Base-by-base conservation (phyloP, 306 rosid genomes). In the Glycine soja region DNA sequence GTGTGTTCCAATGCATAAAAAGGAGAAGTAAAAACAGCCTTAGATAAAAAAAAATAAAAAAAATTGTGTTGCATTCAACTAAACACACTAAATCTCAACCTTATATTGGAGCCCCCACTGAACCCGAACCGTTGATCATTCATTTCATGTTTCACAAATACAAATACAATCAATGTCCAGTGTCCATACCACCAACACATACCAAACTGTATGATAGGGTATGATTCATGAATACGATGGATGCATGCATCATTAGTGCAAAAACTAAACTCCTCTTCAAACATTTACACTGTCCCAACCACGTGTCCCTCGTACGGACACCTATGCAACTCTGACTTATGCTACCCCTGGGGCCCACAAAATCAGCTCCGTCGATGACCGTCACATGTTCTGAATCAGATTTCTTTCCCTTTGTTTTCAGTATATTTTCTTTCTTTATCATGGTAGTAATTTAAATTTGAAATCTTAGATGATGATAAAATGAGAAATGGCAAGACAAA, bases 341-440 rank as follows among this genome's bases (percentile, higher is more conserved):
- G 70, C 7, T 53, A 54, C 74, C 24, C 24, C 3, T 43, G 3
- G 85, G 70, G 0, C 70, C 80, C 80, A 81, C 80, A 74, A 65
- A 75, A 81, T 75, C 81, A 75, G 54, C 71, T 67, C 58, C 79
- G 40, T 52, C 68, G 19, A 68, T 67, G 64, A 36, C n/a, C 34
- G 0, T 67, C 85, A 56, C 81, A 75, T 74, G 84, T 40, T 64
- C 2, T 40, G 6, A 48, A 59, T 34, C 47, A 63, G 19, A 38
- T 1, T 4, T 6, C 46, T 0, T 32, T 10, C 1, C 3, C 40
- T 36, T 36, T 36, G 40, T 36, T 15, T 30, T 2, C 5, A 68
- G 46, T 38, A 68, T 24, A 24, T 24, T 24, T 24, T 24, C 30
- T 24, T 24, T 24, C 30, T 0, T 24, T 24, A 24, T 24, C 30